Base-by-base conservation (phyloP, 2,329 filamentous ascomycete genomes). In the Fusarium pilosicola region DNA sequence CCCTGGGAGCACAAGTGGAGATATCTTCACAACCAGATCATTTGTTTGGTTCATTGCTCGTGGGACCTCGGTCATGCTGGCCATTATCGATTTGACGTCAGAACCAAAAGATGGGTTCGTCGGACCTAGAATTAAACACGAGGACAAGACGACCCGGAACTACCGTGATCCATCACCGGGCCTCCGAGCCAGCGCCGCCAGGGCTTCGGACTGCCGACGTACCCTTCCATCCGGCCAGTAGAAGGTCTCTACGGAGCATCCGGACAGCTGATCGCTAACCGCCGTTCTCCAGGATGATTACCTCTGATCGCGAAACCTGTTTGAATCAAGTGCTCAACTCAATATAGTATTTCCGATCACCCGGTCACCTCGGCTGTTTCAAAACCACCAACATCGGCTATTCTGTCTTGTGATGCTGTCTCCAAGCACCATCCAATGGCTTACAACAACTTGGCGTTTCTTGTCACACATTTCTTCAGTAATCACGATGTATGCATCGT, bases 81-180 rank as follows among this genome's bases (percentile, higher is more conserved):
- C 58, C 61, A 54, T 61, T 60, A 34, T 51, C 46, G 44, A 36
- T 73, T 78, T 78, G 76, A 78, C 76, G 76, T 78, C 76, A 78
- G 76, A 74, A 59, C 67, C 61, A 26, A 30, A 30, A 28, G 9
- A 59, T 59, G 56, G 56, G 44, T 59, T 59, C 60, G 30, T 70
- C 52, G 58, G 67, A 36, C 14, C 61, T 59, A 49, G 41, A 65
- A 64, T 38, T 45, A 54, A 51, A 10, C 44, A 56, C 49, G 71
- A 64, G 62, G 70, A 55, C 36, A 39, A 39, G 62, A 55, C 24
- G 51, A 39, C 65, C 65, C 65, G 66, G 67, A 74, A 74, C 70
- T 73, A 68, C 70, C 70, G 62, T 58, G 51, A 41, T 58, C 73
- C 71, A 74, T 71, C 74, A 65, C 71, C 71, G 71, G 76, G 67